These are phyloP conservation scores for Ophiostoma populinum DNA, from an alignment of 2,329 filamentous ascomycete species.

Conservation along the genomic window DNA sequence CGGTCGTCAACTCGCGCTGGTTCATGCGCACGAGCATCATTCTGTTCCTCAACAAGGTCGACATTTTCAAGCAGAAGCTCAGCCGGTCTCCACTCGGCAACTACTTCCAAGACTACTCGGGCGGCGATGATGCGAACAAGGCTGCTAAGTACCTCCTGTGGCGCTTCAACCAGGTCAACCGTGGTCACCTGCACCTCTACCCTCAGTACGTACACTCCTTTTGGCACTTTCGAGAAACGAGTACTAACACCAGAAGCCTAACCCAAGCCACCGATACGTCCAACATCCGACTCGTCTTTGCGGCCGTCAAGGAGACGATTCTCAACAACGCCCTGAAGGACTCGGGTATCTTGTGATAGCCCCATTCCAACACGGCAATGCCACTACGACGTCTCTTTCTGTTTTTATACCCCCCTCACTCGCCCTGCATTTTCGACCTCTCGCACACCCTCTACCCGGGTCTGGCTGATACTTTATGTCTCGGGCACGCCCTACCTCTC, in stretches of 20 bases:
- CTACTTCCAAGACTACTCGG: slow-evolving; percentile 96
- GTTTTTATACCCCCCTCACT: neutral
- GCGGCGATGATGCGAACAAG: slow-evolving; percentile 93
- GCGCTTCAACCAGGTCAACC: slow-evolving; percentile 97
- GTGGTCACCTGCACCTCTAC: slow-evolving; percentile 89
- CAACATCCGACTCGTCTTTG: slow-evolving; percentile 94
- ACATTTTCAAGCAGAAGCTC: slow-evolving; percentile 93
- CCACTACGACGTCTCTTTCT: neutral
- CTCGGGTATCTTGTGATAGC: slow-evolving; percentile 70
- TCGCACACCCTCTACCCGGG: no score
- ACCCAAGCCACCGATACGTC: slow-evolving; percentile 98
- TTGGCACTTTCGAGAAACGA: neutral
- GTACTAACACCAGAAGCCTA: slow-evolving; percentile 39
- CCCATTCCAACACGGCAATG: neutral
- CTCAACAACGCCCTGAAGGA: slow-evolving; percentile 96
- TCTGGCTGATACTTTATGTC: no score
- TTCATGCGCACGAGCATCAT: slow-evolving; percentile 99
- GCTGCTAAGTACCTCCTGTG: slow-evolving; percentile 95
- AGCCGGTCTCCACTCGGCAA: slow-evolving; percentile 75
- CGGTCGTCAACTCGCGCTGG: slow-evolving; percentile 96
- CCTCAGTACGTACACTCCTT: slow-evolving; percentile 57
- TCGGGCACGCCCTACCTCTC: no score
- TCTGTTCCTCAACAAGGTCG: slow-evolving; percentile 95
- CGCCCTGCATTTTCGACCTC: neutral
- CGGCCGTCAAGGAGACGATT: slow-evolving; percentile 96